Evolutionary conservation across 257 asterid species (phyloP).

Genomic region (Ligustrum vulgare): DNA sequence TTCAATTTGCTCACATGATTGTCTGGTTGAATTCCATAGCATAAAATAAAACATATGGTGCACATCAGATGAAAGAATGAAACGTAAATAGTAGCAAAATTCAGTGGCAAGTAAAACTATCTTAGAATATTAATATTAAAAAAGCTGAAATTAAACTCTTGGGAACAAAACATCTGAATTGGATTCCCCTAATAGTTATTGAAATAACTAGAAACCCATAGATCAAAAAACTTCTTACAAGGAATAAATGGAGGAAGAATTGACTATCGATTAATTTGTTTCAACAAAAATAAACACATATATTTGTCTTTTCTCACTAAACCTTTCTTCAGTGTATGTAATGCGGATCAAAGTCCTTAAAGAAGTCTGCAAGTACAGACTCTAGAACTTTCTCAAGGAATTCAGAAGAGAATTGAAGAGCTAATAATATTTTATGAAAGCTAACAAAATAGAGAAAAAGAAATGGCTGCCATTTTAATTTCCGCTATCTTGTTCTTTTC

Average conservation of each 20-base stretch:
- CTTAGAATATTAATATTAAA: neutral
- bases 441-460: neutral
- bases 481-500: neutral
- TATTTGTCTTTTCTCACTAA: neutral
- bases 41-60: neutral
- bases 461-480: neutral
- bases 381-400: neutral
- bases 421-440: neutral
- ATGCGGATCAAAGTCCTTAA: neutral
- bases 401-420: neutral
- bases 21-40: neutral
- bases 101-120: neutral
- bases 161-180: neutral
- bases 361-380: neutral
- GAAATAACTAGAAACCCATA: neutral
- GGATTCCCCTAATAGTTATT: neutral
- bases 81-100: neutral
- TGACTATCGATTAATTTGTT: neutral
- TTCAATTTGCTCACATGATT: neutral
- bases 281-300: neutral
- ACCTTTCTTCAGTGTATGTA: neutral
- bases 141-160: neutral
- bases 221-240: neutral
- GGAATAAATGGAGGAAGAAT: slow-evolving; percentile 2
- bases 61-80: neutral